Base-by-base conservation (phyloP, 2,329 filamentous ascomycete species). In the Calonectria leucothoes region DNA sequence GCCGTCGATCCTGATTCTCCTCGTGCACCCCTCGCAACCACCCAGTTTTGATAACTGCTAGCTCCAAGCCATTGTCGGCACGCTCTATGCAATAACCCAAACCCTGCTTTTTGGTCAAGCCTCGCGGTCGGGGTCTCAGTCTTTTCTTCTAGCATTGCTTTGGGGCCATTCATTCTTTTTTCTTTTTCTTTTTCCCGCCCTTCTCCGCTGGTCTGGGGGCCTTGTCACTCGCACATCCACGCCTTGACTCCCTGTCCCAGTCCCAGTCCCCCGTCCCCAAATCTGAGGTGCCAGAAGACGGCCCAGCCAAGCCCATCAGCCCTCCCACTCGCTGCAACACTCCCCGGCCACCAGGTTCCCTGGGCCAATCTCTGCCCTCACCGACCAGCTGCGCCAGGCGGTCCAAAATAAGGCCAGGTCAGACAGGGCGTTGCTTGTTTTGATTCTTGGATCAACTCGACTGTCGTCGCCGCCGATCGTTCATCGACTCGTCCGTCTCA, bases 401-500 rank as follows among this genome's bases (percentile, higher is more conserved):
- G 59, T 37, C 35, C 39, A 29, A 37, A 42, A 63, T 63, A 42
- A 63, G 37, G 49, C 61, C 51, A 57, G 45, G 51, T 39, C 61
- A 71, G 57, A 59, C 15, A 39, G 49, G 48, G 31, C 45, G 45
- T 37, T 52, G 39, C 31, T 57, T 71, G 63, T 66, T 59, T 57
- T 61, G 49, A 59, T 33, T 52, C 35, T 45, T 65, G 57, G 63
- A 66, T 31, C 37, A 49, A 35, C 25, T 52, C 23, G 57, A 59
- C 51, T 27, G 23, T 52, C 45, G 57, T 57, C 57, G 33, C 42
- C 29, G 55, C 37, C 55, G 48, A 61, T 68, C 57, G 23, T 49
- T 45, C 57, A 64, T 55, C 31, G 48, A 51, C 51, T 66, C 49
- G 57, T 20, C 57, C 51, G 57, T 64, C 67, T 69, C 67, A 55